Base-by-base conservation (phyloP, 2,329 filamentous ascomycete species). In the Dothidotthia symphoricarpi region DNA sequence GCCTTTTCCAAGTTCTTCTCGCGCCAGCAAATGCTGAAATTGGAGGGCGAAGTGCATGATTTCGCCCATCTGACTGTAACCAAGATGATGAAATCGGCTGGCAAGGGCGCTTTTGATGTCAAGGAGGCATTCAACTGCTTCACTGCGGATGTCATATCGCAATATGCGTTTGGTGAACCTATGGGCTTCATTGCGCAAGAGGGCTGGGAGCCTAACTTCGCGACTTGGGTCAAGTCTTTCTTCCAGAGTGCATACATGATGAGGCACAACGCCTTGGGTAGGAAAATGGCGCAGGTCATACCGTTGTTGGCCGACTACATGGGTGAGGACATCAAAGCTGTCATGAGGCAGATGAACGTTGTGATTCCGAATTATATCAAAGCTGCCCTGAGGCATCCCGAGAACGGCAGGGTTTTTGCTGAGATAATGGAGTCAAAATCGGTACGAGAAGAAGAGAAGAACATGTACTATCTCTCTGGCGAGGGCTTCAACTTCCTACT, bases 1-100 rank as follows among this genome's bases (percentile, higher is more conserved):
- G 56, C 66, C 2, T 36, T 69, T 11, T 60, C 54, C 37, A 59
- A 56, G 7, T 69, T 66, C 52, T 68, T 69, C 41, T 67, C 63
- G 8, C 57, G 47, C 28, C 51, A 54, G 30, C 54, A 59, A 30
- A 55, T 59, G 43, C 36, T 55, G 25, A 59, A 55, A 31, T 36
- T 63, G 19, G 47, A 57, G 32, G 41, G 45, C 42, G 50, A 52
- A 34, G 43, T 55, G 42, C 36, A 51, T 16, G 44, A 53, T 13
- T 50, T 53, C 44, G 49, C 43, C 19, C 22, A 40, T 22, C 39
- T 49, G 44, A 44, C 45, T 9, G 31, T 43, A 14, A 33, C 49
- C 36, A 52, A 47, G 25, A 46, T 55, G 47, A 48, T 53, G 40
- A 24, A 44, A 43, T 41, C 46, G 31, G 37, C 54, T 39, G 33